phyloP scores from a whole-genome alignment of 2,329 filamentous ascomycete genomes.

The Cryphonectria radicalis region DNA sequence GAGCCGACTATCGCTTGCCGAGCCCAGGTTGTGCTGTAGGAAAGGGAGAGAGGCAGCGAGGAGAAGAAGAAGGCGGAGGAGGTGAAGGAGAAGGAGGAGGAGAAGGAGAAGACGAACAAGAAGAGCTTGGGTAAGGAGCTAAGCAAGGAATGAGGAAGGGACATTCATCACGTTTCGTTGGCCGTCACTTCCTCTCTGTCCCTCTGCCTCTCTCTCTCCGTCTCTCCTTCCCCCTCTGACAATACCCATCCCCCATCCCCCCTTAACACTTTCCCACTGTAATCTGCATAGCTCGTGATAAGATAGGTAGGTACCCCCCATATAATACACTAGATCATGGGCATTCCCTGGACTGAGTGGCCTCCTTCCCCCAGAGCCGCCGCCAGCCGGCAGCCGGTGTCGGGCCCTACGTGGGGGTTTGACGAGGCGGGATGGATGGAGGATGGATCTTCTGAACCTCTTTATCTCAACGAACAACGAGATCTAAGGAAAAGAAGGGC shows the following conservation, averaged over 20 bases:
- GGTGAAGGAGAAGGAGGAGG: too few species aligned
- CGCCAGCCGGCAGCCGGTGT: neutral
- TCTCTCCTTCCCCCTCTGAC: neutral
- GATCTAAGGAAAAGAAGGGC: neutral
- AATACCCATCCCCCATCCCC: too few species aligned
- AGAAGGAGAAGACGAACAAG: neutral
- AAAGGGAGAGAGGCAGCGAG: too few species aligned
- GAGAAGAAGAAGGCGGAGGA: too few species aligned
- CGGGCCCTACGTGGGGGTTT: neutral
- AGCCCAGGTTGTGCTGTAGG: neutral
- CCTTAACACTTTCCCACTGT: neutral
- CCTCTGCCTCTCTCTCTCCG: neutral
- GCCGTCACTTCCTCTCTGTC: neutral
- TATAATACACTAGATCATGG: neutral
- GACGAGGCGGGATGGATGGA: too few species aligned
- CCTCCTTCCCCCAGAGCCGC: neutral
- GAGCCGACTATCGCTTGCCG: neutral
- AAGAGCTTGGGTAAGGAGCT: neutral
- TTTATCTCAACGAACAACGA: neutral
- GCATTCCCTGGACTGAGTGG: neutral
- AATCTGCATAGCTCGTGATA: neutral
- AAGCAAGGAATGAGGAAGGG: neutral
- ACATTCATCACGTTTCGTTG: neutral
- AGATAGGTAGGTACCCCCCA: too few species aligned
- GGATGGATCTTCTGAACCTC: neutral